A percentile compares a stretch with the other conserved stretches of the same genome.
Conservation (phyloP, 305 asterid species). For the Fraxinus nigra region DNA sequence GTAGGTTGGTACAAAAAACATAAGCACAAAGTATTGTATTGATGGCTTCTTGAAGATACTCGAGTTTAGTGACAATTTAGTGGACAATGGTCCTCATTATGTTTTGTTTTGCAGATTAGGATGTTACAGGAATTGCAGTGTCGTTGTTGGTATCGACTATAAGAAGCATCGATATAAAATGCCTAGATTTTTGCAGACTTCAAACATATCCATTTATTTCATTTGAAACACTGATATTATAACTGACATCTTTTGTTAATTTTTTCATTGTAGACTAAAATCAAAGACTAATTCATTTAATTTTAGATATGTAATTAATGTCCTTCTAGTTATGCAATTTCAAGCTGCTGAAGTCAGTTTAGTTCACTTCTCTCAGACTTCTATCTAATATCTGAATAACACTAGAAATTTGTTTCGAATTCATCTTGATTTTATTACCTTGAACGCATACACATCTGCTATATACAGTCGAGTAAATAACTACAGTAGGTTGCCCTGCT, state of each 20-base stretch:
- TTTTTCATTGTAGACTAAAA: neutral
- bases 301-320: neutral
- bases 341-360: neutral
- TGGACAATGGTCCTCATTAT: neutral
- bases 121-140: neutral
- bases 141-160: neutral
- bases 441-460: neutral
- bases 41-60: neutral
- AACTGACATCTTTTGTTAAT: neutral
- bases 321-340: neutral
- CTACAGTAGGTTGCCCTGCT: neutral
- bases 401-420: neutral
- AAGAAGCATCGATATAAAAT: neutral
- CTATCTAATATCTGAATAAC: neutral
- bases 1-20: neutral
- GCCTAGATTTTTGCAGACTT: neutral
- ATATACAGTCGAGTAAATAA: neutral
- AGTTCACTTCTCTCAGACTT: neutral
- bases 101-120: neutral
- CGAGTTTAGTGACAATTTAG: neutral
- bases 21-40: neutral
- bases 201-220: neutral
- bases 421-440: neutral
- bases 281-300: neutral
- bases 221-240: neutral